These are phyloP conservation scores for Alnus rubra DNA, from an alignment of 306 rosid species.

Conservation along the genomic window DNA sequence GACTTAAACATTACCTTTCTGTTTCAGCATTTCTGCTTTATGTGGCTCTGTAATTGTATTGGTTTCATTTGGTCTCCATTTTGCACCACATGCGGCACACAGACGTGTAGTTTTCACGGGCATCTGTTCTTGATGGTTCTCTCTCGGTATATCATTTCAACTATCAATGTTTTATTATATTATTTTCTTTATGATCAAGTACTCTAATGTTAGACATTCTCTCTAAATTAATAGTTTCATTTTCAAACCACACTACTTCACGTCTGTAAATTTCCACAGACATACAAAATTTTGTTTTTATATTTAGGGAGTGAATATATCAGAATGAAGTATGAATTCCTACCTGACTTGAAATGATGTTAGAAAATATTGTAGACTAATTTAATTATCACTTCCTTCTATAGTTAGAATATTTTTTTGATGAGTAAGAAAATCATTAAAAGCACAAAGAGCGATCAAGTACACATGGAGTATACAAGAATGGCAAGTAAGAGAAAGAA, in stretches of 20 bases:
- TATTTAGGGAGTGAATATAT: neutral
- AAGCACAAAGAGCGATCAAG: too few species aligned
- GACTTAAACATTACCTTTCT: constrained; percentile 20
- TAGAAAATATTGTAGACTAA: neutral
- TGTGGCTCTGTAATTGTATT: constrained; percentile 56
- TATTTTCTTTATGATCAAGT: neutral
- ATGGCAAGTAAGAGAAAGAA: too few species aligned
- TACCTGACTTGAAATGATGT: neutral
- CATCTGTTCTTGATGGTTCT: constrained; percentile 93
- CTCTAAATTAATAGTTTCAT: neutral
- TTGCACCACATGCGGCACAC: constrained; percentile 73
- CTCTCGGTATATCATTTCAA: constrained; percentile 59
- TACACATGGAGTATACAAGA: too few species aligned
- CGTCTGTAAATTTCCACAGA: neutral
- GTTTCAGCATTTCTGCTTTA: constrained; percentile 77
- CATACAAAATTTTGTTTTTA: neutral
- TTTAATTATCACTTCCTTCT: neutral
- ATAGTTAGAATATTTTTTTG: neutral
- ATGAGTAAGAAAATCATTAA: too few species aligned
- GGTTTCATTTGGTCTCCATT: constrained; percentile 74
- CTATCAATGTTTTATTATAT: neutral
- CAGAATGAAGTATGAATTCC: neutral
- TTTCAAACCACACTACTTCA: neutral
- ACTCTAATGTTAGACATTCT: neutral
- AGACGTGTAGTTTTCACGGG: constrained; percentile 71